These are phyloP conservation scores for Rhodosporidiobolus sp. DNA, from an alignment of 768 basidiomycete species.

Conservation along the genomic window DNA sequence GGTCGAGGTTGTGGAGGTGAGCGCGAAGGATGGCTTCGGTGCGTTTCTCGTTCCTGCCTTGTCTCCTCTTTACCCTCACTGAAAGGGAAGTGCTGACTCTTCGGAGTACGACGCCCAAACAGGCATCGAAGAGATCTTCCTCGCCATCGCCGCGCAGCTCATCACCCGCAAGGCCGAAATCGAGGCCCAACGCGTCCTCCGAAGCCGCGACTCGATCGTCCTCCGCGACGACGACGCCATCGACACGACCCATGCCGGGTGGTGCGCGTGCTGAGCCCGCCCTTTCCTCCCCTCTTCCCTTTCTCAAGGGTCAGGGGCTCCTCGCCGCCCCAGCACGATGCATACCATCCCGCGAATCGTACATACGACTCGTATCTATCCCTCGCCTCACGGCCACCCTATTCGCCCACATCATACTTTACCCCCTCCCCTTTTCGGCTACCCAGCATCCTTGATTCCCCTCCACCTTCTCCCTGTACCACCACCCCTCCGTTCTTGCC, in stretches of 20 bases:
- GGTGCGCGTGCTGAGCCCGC: constrained; percentile 31
- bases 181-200: constrained; percentile 73
- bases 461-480: not conserved
- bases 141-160: constrained; percentile 73
- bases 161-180: constrained; percentile 73
- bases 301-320: no score
- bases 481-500: no score
- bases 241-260: constrained; percentile 6
- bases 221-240: constrained; percentile 49
- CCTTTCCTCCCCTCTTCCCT: not conserved
- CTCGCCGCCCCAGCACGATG: not conserved
- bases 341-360: no score
- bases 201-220: constrained; percentile 79
- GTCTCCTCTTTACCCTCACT: not conserved
- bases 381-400: not conserved
- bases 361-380: not conserved
- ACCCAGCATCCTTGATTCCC: not conserved
- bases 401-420: not conserved
- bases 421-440: not conserved
- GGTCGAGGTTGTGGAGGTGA: constrained; percentile 87
- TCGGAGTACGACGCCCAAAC: not conserved
- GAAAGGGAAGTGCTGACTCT: constrained; percentile 15
- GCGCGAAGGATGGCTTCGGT: constrained; percentile 84
- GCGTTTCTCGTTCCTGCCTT: constrained; percentile 42
- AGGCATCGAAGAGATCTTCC: constrained; percentile 80